These are phyloP conservation scores for Leucogyrophana mollusca DNA, from an alignment of 768 basidiomycete species.

Conservation along the genomic window DNA sequence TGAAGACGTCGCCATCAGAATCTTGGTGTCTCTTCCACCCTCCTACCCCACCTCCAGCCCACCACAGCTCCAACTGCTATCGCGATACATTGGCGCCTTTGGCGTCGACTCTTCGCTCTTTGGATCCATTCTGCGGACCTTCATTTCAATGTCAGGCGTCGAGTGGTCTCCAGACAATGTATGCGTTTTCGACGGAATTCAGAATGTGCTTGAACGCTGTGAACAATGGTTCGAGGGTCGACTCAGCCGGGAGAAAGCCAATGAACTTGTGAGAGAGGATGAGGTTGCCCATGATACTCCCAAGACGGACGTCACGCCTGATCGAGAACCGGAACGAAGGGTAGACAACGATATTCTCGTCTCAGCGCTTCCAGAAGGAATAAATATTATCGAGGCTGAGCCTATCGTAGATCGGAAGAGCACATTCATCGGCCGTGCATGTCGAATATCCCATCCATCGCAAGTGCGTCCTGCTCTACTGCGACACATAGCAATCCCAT, in stretches of 20 bases:
- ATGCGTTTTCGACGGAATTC: slow-evolving; percentile 86
- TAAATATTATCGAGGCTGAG: slow-evolving; percentile 70
- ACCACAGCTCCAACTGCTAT: slow-evolving; percentile 83
- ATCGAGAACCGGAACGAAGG: not conserved
- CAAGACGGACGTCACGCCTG: slow-evolving; percentile 2
- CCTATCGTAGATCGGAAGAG: slow-evolving; percentile 87
- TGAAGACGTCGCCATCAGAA: slow-evolving; percentile 48
- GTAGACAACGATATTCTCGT: slow-evolving; percentile 9
- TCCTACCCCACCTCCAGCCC: slow-evolving; percentile 66
- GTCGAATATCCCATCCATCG: slow-evolving; percentile 71
- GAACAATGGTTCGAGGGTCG: slow-evolving; percentile 71
- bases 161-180: slow-evolving; percentile 74
- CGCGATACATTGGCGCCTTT: slow-evolving; percentile 79
- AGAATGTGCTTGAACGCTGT: slow-evolving; percentile 68
- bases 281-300: slow-evolving; percentile 23
- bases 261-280: slow-evolving; percentile 57
- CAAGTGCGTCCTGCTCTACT: slow-evolving; percentile 51
- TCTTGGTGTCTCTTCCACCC: slow-evolving; percentile 57
- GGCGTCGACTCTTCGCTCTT: slow-evolving; percentile 74
- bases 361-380: slow-evolving; percentile 49
- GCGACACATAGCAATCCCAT: no score
- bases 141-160: slow-evolving; percentile 73
- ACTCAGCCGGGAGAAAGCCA: slow-evolving; percentile 52
- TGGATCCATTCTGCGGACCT: slow-evolving; percentile 75
- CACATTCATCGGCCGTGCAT: slow-evolving; percentile 83